phyloP scores from a whole-genome alignment of 768 basidiomycete genomes.

The Suillus occidentalis region DNA sequence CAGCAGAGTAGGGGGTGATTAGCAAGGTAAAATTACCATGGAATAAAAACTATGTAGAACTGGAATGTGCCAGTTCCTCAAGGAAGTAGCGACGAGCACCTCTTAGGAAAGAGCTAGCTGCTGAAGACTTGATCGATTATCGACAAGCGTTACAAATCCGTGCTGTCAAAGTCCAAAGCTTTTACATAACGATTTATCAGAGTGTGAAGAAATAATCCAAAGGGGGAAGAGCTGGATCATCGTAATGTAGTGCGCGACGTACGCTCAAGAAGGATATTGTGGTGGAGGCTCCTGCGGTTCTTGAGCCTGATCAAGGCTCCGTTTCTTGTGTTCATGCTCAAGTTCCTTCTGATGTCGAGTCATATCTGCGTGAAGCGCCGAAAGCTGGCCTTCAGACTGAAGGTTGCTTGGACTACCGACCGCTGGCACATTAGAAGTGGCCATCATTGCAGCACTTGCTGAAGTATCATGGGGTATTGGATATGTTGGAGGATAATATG shows the following conservation, averaged over 20 bases:
- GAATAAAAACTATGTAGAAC: not conserved
- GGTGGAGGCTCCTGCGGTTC: slow-evolving; percentile 12
- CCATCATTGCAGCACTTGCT: not conserved
- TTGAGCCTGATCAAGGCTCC: slow-evolving; percentile 2
- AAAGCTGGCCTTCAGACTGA: slow-evolving; percentile 1
- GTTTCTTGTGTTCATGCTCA: slow-evolving; percentile 8
- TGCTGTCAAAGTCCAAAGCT: not conserved
- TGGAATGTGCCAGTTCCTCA: not conserved
- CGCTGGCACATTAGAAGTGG: slow-evolving; percentile 83
- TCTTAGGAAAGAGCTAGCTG: not conserved
- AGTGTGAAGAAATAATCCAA: not conserved
- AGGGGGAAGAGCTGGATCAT: not conserved
- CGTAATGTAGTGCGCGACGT: not conserved
- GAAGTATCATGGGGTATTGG: not conserved
- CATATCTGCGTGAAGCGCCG: slow-evolving; percentile 12
- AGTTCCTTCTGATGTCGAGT: slow-evolving; percentile 14
- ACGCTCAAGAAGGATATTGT: slow-evolving; percentile 7
- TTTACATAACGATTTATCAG: not conserved
- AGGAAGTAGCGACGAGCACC: not conserved
- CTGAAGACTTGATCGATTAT: not conserved
- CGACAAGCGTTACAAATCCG: not conserved
- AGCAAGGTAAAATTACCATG: not conserved
- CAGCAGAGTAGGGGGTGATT: not conserved
- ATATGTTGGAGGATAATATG: not conserved
- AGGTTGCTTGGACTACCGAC: slow-evolving; percentile 49